These are phyloP conservation scores for Cladosporium sphaerospermum DNA, from an alignment of 2,329 filamentous ascomycete species.

Conservation along the genomic window DNA sequence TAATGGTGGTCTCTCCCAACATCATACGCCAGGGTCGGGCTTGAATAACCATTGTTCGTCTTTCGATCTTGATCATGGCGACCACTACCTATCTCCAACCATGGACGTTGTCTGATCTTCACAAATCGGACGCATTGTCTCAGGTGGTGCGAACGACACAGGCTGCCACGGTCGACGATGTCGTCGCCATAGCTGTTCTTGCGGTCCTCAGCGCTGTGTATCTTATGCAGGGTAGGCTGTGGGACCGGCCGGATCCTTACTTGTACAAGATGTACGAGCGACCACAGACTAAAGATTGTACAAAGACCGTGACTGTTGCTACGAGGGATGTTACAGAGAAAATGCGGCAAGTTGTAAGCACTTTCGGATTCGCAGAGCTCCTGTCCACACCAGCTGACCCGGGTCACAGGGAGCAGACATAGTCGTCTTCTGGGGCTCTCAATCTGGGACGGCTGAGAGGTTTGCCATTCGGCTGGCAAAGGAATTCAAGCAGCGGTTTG, in stretches of 20 bases:
- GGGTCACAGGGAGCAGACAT: conserved; percentile 17
- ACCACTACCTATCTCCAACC: not conserved
- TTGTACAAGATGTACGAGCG: conserved; percentile 44
- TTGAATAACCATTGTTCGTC: too few species aligned
- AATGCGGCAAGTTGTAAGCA: conserved; percentile 31
- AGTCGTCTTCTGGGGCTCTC: conserved; percentile 46
- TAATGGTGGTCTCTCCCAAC: too few species aligned
- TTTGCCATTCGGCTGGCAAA: conserved; percentile 37
- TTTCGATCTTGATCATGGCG: not conserved
- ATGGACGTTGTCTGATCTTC: not conserved
- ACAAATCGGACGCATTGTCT: not conserved
- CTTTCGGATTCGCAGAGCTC: not conserved
- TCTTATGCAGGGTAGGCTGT: conserved; percentile 20
- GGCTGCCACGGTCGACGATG: conserved; percentile 13
- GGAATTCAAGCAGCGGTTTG: conserved; percentile 37
- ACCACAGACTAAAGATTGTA: conserved; percentile 38
- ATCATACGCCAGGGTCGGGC: too few species aligned
- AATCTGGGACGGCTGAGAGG: conserved; percentile 42
- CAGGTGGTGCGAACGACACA: not conserved
- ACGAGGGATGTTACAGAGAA: conserved; percentile 43
- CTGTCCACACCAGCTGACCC: not conserved
- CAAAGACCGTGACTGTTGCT: conserved; percentile 11
- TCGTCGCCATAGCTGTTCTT: conserved; percentile 14
- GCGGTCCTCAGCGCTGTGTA: conserved; percentile 14
- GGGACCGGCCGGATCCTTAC: conserved; percentile 47